Evolutionary conservation across 2,329 filamentous ascomycete genomes (phyloP), one percentile per base, ranked within the genome.

Genomic region (Arthrinium phaeospermum): DNA sequence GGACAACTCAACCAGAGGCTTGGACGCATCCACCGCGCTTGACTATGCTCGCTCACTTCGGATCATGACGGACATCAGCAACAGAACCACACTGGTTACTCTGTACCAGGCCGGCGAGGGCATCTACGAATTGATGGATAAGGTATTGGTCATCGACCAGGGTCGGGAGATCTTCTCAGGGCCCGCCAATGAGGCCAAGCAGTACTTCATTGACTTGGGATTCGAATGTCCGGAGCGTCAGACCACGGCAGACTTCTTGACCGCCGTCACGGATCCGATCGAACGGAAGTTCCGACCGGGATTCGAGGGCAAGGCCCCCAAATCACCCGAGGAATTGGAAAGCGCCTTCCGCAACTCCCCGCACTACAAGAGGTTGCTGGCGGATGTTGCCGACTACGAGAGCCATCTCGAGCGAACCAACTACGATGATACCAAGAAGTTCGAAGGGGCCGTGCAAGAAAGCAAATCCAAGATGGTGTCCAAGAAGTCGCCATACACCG

Each of bases 1-100:
- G 92, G 93, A 96, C 76, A 96, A 96, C 80, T 92, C 90, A 0
- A 96, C 93, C 0, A 86, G 93, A 68, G 94, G 94, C n/a, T 84
- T 96, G 0, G 93, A 96, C 78, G 91, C 93, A 1, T 93, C 91
- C 1, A 95, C 93, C 0, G 94, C 93, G 5, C 85, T 95, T 5
- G 93, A 95, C 77, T 96, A 94, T 76, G 92, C 91, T 13, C 91
- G 91, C 72, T 91, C 90, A 0, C 83, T 93, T 2, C 87, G 91
- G 19, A 88, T 91, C 72, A 93, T 95, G 90, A 95, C 94, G 4
- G 92, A 95, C 74, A 89, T 95, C 73, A 91, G 88, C 78, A 90
- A 93, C 75, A 88, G 91, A 10, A 85, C 84, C 1, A 85, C 84
- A 14, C 30, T 70, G 3, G 68, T 70, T 2, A 84, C 82, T 1